Conservation (phyloP, 352 stramenopile genomes). For the Thalassiosira delicatula region DNA sequence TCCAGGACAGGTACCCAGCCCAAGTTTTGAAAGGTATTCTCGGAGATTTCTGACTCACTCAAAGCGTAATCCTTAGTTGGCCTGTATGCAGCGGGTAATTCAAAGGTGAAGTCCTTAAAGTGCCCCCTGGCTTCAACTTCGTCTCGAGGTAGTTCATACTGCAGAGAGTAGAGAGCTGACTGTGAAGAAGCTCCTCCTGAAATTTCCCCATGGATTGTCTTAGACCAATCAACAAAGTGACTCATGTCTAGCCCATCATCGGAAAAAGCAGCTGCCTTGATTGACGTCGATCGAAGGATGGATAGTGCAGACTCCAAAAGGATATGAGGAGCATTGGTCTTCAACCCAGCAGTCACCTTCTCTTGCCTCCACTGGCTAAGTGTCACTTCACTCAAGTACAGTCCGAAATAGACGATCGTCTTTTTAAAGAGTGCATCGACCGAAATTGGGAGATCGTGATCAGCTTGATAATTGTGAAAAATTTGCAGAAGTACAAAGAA, state of each 20-base stretch:
- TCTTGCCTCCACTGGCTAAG: conserved; percentile 31
- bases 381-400: conserved; percentile 31
- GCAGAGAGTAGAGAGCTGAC: conserved; percentile 37
- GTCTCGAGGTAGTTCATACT: conserved; percentile 33
- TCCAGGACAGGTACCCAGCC: conserved; percentile 26
- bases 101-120: conserved; percentile 34
- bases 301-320: conserved; percentile 43
- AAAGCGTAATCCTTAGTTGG: conserved; percentile 9
- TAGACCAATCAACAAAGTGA: conserved; percentile 41
- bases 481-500: too few species aligned
- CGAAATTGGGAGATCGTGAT: conserved; percentile 41
- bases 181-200: conserved; percentile 11
- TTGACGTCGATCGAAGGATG: conserved; percentile 47
- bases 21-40: conserved; percentile 38
- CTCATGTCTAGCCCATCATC: conserved; percentile 50
- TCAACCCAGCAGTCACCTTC: background rate
- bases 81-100: conserved; percentile 29
- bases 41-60: conserved; percentile 39
- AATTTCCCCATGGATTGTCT: conserved; percentile 30
- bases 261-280: conserved; percentile 41
- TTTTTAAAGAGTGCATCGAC: conserved; percentile 44
- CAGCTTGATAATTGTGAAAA: too few species aligned
- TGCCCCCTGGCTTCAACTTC: conserved; percentile 28
- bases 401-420: conserved; percentile 44
- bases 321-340: conserved; percentile 45